Evolutionary conservation across 169 alveolate genomes (phyloP).

Genomic region (Plasmodium billcollinsi): DNA sequence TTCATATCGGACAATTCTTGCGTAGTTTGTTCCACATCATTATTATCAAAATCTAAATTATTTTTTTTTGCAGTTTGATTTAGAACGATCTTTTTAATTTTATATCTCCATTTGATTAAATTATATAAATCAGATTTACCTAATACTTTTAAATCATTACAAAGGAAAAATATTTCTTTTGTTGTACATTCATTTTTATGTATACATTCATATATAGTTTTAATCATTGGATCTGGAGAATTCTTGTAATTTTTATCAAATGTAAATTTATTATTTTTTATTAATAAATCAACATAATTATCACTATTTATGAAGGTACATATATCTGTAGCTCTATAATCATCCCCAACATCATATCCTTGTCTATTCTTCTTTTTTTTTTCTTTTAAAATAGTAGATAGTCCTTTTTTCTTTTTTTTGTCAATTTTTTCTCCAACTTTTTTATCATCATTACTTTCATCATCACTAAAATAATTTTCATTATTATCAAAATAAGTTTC

Average conservation of each 20-base stretch:
- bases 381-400: conserved; percentile 85
- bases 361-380: conserved; percentile 87
- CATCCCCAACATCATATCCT: conserved; percentile 91
- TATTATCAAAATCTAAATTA: conserved; percentile 18
- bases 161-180: conserved; percentile 84
- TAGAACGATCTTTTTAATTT: conserved; percentile 54
- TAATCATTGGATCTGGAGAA: conserved; percentile 60
- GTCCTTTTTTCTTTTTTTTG: conserved; percentile 79
- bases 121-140: conserved; percentile 90
- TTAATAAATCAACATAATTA: conserved; percentile 85
- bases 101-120: conserved; percentile 91
- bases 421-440: conserved; percentile 31
- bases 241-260: conserved; percentile 72
- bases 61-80: conserved; percentile 22
- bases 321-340: conserved; percentile 82
- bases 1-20: conserved; percentile 78
- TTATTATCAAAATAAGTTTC: not conserved
- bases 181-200: conserved; percentile 84
- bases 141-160: conserved; percentile 89
- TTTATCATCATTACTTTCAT: conserved; percentile 80
- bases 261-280: conserved; percentile 80
- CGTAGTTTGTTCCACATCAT: conserved; percentile 80
- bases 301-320: conserved; percentile 84
- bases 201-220: conserved; percentile 59
- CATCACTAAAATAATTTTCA: conserved; percentile 79